Conservation (phyloP, 805 yeast species). For the Nakazawaea peltata region DNA sequence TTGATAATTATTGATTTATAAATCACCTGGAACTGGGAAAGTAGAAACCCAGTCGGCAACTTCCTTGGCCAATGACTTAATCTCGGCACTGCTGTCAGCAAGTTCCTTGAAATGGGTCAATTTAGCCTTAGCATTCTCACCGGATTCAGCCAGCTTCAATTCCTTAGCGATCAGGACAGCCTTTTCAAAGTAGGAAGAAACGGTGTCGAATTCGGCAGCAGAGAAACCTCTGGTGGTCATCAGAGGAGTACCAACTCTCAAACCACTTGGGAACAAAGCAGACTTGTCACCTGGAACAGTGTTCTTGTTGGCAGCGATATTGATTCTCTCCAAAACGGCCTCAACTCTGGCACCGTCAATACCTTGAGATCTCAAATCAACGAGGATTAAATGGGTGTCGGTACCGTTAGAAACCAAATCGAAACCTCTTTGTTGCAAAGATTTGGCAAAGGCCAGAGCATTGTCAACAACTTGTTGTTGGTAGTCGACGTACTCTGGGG, state of each 20-base stretch:
- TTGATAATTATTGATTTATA: no score
- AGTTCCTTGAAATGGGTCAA: slow-evolving; percentile 64
- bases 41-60: slow-evolving; percentile 64
- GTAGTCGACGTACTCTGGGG: slow-evolving; percentile 86
- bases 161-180: slow-evolving; percentile 66
- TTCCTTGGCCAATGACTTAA: slow-evolving; percentile 53
- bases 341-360: slow-evolving; percentile 97
- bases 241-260: slow-evolving; percentile 97
- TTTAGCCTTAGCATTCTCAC: slow-evolving; percentile 48
- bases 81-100: slow-evolving; percentile 57
- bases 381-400: slow-evolving; percentile 93
- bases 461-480: slow-evolving; percentile 83
- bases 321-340: slow-evolving; percentile 87
- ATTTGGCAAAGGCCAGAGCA: slow-evolving; percentile 75
- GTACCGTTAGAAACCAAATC: slow-evolving; percentile 90
- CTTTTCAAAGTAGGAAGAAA: slow-evolving; percentile 69
- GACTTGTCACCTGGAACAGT: slow-evolving; percentile 97
- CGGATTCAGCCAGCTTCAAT: slow-evolving; percentile 52
- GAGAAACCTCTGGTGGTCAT: slow-evolving; percentile 96
- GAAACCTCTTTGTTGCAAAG: slow-evolving; percentile 67
- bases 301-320: slow-evolving; percentile 95
- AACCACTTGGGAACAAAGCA: slow-evolving; percentile 94
- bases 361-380: slow-evolving; percentile 79
- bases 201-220: slow-evolving; percentile 67
- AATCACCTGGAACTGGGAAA: slow-evolving; percentile 87